Percentiles rank a stretch among this genome's conserved stretches.
These are phyloP conservation scores for Globisporangium okanoganense DNA, from an alignment of 352 stramenopile species.

Conservation along the genomic window DNA sequence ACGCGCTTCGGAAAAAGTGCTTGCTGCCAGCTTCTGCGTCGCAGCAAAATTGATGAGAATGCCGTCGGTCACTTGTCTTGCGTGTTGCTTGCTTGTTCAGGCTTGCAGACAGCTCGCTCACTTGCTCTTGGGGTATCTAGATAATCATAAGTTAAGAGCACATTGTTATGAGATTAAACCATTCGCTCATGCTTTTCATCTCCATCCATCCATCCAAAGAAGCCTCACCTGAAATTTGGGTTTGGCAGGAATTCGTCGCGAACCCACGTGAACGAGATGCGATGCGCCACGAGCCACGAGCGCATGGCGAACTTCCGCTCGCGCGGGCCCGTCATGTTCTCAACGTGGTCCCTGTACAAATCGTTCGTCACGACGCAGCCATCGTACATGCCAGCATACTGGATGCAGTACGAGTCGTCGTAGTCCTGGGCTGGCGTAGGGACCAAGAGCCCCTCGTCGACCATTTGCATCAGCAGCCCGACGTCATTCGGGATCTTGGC, in stretches of 20 bases:
- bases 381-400: slow-evolving; percentile 73
- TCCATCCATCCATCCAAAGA: neutral
- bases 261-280: slow-evolving; percentile 88
- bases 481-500: slow-evolving; percentile 76
- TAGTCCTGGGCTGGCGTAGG: slow-evolving; percentile 85
- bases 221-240: slow-evolving; percentile 65
- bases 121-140: neutral
- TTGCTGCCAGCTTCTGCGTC: neutral
- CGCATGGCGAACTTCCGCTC: slow-evolving; percentile 61
- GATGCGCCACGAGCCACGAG: slow-evolving; percentile 60
- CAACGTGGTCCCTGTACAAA: slow-evolving; percentile 81
- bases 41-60: neutral
- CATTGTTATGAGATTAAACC: neutral
- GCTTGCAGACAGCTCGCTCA: neutral
- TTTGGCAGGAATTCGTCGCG: slow-evolving; percentile 86
- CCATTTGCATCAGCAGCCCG: slow-evolving; percentile 55
- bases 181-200: neutral
- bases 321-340: slow-evolving; percentile 54
- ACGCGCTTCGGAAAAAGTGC: neutral
- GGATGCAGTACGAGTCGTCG: slow-evolving; percentile 90
- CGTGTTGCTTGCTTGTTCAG: neutral
- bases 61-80: neutral
- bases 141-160: neutral
- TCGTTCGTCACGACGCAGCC: slow-evolving; percentile 88
- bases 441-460: slow-evolving; percentile 70